Base-by-base conservation (phyloP, 1,139 yeast genomes). In the Pichia cactophila region DNA sequence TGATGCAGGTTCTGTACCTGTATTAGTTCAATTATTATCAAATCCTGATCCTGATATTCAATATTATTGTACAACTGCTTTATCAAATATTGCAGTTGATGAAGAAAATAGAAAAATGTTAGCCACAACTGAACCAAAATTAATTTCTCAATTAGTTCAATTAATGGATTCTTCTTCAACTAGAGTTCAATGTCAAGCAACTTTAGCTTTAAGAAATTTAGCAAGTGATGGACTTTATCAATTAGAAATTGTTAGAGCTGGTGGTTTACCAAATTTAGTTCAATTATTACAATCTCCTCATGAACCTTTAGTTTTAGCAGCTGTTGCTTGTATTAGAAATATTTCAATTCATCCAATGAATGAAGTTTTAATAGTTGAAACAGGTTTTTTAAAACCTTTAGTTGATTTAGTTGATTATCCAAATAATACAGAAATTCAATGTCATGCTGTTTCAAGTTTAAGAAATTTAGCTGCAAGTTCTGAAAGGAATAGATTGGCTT, bases 1-100 rank as follows among this genome's bases (percentile, higher is more conserved):
- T 46, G 89, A 87, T 66, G 97, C 98, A 2, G 98, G 97, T 42
- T 97, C 98, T 8, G 96, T 92, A 7, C 98, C 98, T 1, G 96
- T 92, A 9, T 74, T 92, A 52, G 97, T 92, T 11, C 83, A 95
- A n/a, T 73, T 94, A 54, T 73, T 92, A 56, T 79, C 94, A 1
- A 85, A 90, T 47, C 79, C 83, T 26, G 99, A 92, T 67, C 88
- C 97, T 4, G 98, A 92, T 66, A 97, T 92, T 41, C 99, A 94
- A 69, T 92, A 94, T 68, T 92, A 92, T 66, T 92, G 98, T 72
- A 92, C 98, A 17, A 92, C 99, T 2, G 97, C 98, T 0, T 75
- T 92, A 57, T 87, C 96, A 35, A 92, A 92, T 64, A 90, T 92
- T 59, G 99, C 99, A 3, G 99, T 92, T 43, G 98, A 92, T 69